Conservation (phyloP, 2,329 filamentous ascomycete genomes). For the Diaporthe citriasiana region DNA sequence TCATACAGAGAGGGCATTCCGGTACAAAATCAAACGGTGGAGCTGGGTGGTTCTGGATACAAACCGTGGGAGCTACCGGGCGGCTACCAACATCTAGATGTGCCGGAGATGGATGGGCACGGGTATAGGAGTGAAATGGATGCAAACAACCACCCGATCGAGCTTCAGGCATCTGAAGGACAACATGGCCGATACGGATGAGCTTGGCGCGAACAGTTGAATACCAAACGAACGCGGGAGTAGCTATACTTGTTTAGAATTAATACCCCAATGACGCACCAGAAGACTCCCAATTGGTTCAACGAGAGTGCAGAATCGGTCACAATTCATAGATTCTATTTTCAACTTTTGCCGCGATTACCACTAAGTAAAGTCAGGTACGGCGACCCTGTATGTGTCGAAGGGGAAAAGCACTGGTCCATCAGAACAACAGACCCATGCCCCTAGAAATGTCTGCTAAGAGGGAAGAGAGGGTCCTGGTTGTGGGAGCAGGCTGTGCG, state of each 20-base stretch:
- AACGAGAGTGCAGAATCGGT: too few relatives aligned
- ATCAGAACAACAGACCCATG: too few relatives aligned
- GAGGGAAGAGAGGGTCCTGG: too few relatives aligned
- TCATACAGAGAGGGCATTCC: neutral
- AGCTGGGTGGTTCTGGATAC: neutral
- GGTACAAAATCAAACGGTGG: neutral
- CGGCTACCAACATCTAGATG: neutral
- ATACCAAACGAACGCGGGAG: neutral
- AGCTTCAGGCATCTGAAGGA: slow-evolving; percentile 8
- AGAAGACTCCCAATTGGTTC: neutral
- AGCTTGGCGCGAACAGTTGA: neutral
- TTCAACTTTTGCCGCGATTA: too few relatives aligned
- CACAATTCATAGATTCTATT: too few relatives aligned
- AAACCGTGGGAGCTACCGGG: slow-evolving; percentile 14
- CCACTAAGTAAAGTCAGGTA: too few relatives aligned
- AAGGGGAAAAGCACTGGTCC: too few relatives aligned
- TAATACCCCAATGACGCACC: neutral
- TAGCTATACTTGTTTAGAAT: neutral
- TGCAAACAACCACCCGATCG: neutral
- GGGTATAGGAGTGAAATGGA: neutral
- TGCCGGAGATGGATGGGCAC: neutral
- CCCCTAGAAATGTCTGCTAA: too few relatives aligned
- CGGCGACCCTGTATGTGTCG: too few relatives aligned
- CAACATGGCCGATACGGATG: neutral
- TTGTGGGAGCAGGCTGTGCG: too few relatives aligned